Percentiles rank a stretch among this genome's conserved stretches.
phyloP scores from a whole-genome alignment of 768 basidiomycete species.

The Rhodotorula paludigena region DNA sequence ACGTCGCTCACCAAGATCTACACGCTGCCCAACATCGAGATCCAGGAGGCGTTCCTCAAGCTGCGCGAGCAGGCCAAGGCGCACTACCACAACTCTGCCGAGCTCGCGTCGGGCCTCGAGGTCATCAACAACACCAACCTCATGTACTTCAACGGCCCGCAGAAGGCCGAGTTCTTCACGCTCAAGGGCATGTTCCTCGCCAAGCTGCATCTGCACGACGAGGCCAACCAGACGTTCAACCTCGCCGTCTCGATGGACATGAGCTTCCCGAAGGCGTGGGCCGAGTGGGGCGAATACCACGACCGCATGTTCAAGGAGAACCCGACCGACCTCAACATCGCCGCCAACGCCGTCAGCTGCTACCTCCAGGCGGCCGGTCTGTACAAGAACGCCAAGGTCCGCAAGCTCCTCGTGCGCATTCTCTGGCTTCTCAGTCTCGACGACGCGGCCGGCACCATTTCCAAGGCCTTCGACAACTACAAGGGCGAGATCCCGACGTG shows the following conservation, averaged over 20 bases:
- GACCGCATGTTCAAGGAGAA: slow-evolving; percentile 88
- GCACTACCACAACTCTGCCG: slow-evolving; percentile 90
- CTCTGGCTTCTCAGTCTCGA: slow-evolving; percentile 96
- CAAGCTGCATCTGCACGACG: slow-evolving; percentile 68
- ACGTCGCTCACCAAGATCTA: slow-evolving; percentile 94
- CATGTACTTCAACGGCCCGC: slow-evolving; percentile 87
- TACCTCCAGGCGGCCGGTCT: slow-evolving; percentile 95
- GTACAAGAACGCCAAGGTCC: slow-evolving; percentile 87
- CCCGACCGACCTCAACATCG: slow-evolving; percentile 58
- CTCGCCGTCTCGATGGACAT: slow-evolving; percentile 96
- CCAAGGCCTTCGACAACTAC: slow-evolving; percentile 58
- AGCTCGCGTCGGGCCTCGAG: slow-evolving; percentile 88
- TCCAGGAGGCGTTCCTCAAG: slow-evolving; percentile 98
- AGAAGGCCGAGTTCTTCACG: slow-evolving; percentile 98
- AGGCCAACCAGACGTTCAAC: slow-evolving; percentile 84
- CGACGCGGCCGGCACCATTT: slow-evolving; percentile 53
- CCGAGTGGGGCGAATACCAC: slow-evolving; percentile 92
- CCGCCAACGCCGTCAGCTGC: slow-evolving; percentile 88
- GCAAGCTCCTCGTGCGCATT: slow-evolving; percentile 82
- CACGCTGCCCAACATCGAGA: slow-evolving; percentile 97
- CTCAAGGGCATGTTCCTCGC: slow-evolving; percentile 98
- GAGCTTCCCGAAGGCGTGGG: slow-evolving; percentile 92
- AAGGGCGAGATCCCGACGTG: slow-evolving; percentile 94
- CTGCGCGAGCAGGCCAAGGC: slow-evolving; percentile 96
- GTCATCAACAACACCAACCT: slow-evolving; percentile 99